Evolutionary conservation across 352 stramenopile genomes (phyloP).

Genomic region (Paralagenidium karlingii): DNA sequence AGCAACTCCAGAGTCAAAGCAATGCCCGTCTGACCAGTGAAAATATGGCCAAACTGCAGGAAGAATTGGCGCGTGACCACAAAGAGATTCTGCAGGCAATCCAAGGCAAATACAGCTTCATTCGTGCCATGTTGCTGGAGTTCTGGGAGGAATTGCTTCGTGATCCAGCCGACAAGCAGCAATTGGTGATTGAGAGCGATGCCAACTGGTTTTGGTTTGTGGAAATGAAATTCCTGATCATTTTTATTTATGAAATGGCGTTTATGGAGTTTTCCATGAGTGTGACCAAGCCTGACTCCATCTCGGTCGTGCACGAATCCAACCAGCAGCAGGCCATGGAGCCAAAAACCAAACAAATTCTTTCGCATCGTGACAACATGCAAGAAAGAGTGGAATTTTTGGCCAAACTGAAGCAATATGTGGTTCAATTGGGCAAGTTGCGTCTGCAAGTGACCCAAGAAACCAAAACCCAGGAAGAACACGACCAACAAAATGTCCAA

Average conservation of each 20-base stretch:
- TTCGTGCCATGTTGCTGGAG: conserved; percentile 52
- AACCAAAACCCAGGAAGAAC: too few relatives aligned
- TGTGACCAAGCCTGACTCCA: conserved; percentile 66
- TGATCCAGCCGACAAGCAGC: conserved; percentile 19
- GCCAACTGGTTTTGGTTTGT: conserved; percentile 73
- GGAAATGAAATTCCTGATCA: conserved; percentile 67
- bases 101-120: conserved; percentile 14
- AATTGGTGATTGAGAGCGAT: conserved; percentile 27
- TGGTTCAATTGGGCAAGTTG: conserved; percentile 33
- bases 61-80: too few relatives aligned
- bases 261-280: conserved; percentile 81
- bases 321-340: too few relatives aligned
- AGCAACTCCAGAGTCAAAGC: too few relatives aligned
- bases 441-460: conserved; percentile 30
- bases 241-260: conserved; percentile 76
- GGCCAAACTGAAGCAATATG: conserved; percentile 33
- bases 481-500: too few relatives aligned
- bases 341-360: conserved; percentile 29
- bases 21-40: too few relatives aligned
- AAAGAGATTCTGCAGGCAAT: too few relatives aligned
- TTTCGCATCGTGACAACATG: conserved; percentile 62
- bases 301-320: conserved; percentile 15
- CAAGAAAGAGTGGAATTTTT: conserved; percentile 65
- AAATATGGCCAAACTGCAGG: too few relatives aligned
- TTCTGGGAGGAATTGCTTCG: conserved; percentile 51